These are phyloP conservation scores for Amphicarpaea edgeworthii DNA, from an alignment of 306 rosid genomes.

Conservation along the genomic window DNA sequence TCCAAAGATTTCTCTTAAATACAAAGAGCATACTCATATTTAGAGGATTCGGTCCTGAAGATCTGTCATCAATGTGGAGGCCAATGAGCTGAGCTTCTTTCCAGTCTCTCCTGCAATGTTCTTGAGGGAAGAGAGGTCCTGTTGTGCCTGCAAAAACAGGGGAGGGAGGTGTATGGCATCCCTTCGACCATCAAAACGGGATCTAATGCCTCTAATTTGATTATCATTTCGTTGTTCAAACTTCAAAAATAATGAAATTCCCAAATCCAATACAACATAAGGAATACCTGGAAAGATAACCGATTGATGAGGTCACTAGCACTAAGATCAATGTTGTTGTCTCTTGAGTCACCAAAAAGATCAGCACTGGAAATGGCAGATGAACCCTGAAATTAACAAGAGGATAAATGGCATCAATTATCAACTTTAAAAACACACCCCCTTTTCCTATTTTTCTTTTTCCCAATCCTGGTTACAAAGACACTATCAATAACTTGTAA, in stretches of 20 bases:
- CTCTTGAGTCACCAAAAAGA: constrained; percentile 71
- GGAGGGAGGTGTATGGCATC: too few relatives aligned
- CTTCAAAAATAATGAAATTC: neutral
- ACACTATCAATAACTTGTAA: neutral
- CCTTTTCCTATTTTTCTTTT: neutral
- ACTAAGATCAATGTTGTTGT: constrained; percentile 66
- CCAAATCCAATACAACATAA: neutral
- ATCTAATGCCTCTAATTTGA: constrained; percentile 2
- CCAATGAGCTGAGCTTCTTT: constrained; percentile 89
- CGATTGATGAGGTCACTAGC: constrained; percentile 81
- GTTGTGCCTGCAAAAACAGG: constrained; percentile 74
- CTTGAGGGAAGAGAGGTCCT: constrained; percentile 86
- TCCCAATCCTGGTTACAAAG: neutral
- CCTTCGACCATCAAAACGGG: constrained; percentile 14
- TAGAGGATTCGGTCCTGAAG: constrained; percentile 94
- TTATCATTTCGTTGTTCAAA: neutral
- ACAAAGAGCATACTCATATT: constrained; percentile 52
- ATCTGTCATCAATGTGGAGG: constrained; percentile 86
- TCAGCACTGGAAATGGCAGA: constrained; percentile 91
- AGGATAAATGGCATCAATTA: constrained; percentile 19
- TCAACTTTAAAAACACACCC: neutral
- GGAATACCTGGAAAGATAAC: constrained; percentile 80
- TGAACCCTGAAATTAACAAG: constrained; percentile 67
- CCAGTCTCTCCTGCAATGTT: constrained; percentile 98
- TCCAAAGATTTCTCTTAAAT: constrained; percentile 44